phyloP scores from a whole-genome alignment of 2,329 filamentous ascomycete species.

The Exophiala spinifera region DNA sequence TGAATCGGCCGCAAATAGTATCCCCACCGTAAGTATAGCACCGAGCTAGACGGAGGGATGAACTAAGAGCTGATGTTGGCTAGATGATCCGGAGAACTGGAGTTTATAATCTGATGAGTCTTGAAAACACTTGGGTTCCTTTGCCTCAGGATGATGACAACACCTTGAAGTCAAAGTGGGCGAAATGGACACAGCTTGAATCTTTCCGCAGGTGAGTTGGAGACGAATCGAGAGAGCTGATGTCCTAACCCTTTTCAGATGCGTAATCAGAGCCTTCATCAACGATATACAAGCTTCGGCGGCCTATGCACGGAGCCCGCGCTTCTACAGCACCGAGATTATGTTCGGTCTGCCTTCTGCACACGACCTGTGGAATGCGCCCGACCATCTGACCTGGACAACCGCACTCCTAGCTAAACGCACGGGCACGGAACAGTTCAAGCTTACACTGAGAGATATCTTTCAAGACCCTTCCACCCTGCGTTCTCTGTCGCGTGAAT shows the following conservation, averaged over 20 bases:
- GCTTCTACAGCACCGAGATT: conserved; percentile 1
- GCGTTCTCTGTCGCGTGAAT: not conserved
- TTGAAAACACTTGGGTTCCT: too few relatives aligned
- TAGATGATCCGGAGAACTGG: too few relatives aligned
- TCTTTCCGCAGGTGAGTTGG: conserved; percentile 32
- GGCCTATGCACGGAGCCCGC: not conserved
- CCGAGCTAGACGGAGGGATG: too few relatives aligned
- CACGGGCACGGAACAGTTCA: too few relatives aligned
- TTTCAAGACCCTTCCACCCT: not conserved
- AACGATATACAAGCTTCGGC: not conserved
- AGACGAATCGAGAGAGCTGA: not conserved
- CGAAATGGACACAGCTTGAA: conserved; percentile 33
- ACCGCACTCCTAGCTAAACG: too few relatives aligned
- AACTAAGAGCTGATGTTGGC: too few relatives aligned
- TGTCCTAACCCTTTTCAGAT: not conserved
- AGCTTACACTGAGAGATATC: too few relatives aligned
- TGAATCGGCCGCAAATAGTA: conserved; percentile 25
- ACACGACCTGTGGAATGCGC: too few relatives aligned
- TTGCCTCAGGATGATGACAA: conserved; percentile 3
- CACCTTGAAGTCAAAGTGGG: conserved; percentile 29
- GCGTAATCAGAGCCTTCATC: not conserved
- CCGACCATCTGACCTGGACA: too few relatives aligned
- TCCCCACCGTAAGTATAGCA: too few relatives aligned
- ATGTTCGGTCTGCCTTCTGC: not conserved
- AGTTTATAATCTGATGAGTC: too few relatives aligned